These are phyloP conservation scores for Claviceps maximensis DNA, from an alignment of 2,329 filamentous ascomycete genomes.

Conservation along the genomic window DNA sequence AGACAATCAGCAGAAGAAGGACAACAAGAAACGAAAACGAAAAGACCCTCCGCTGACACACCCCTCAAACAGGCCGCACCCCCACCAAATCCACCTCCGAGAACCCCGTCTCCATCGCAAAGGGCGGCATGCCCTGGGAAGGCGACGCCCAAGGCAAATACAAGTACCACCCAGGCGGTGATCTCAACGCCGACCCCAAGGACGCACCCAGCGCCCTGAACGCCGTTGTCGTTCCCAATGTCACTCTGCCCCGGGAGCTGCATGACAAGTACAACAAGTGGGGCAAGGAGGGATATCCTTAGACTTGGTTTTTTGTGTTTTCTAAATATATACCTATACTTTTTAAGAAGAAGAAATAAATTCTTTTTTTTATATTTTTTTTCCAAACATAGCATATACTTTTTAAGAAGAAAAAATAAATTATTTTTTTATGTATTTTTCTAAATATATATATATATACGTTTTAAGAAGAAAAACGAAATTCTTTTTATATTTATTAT, in stretches of 20 bases:
- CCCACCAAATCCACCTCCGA: conserved; percentile 81
- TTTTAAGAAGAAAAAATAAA: not conserved
- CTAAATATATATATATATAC: too few relatives aligned
- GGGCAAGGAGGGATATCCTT: conserved; percentile 87
- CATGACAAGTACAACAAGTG: conserved; percentile 99
- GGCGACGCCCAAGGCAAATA: conserved; percentile 52
- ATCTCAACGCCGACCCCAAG: conserved; percentile 59
- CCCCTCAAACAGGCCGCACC: conserved; percentile 48
- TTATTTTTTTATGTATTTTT: not conserved
- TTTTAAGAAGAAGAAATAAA: not conserved
- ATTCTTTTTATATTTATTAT: too few relatives aligned
- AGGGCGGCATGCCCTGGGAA: conserved; percentile 86
- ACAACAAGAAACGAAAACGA: not conserved
- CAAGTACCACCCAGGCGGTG: conserved; percentile 76
- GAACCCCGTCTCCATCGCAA: conserved; percentile 57
- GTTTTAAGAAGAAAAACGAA: too few relatives aligned
- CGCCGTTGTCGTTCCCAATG: conserved; percentile 84
- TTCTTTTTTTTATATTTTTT: not conserved
- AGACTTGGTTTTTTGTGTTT: conserved; percentile 11
- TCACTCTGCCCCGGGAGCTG: conserved; percentile 81
- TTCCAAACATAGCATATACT: too few relatives aligned
- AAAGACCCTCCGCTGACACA: not conserved
- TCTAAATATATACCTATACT: too few relatives aligned
- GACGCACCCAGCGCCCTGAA: conserved; percentile 93
- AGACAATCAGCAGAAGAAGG: not conserved